Conservation (phyloP, 805 yeast species). For the Monosporozyma unispora region DNA sequence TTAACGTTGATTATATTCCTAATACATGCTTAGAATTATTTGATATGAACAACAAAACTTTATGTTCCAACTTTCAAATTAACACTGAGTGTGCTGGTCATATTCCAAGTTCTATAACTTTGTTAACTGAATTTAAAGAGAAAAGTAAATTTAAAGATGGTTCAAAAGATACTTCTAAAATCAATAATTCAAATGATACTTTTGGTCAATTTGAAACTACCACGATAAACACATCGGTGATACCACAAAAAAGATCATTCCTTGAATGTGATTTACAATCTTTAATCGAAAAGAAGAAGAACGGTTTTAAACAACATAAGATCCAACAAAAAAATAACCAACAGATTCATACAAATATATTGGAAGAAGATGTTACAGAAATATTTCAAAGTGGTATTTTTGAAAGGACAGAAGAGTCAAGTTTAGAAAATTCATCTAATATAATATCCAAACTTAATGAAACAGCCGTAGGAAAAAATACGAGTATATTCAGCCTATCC, state of each 20-base stretch:
- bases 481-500: no score
- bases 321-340: not conserved
- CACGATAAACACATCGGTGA: constrained; percentile 10
- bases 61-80: not conserved
- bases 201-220: not conserved
- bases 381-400: not conserved
- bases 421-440: not conserved
- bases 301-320: not conserved
- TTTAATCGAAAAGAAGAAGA: constrained; percentile 7
- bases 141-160: not conserved
- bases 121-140: no score
- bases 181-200: not conserved
- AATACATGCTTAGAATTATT: not conserved
- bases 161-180: not conserved
- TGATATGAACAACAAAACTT: not conserved
- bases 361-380: not conserved
- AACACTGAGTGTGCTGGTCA: no score
- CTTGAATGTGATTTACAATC: constrained; percentile 17
- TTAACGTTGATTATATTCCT: not conserved
- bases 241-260: constrained; percentile 18
- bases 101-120: no score
- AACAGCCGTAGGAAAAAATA: no score
- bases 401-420: not conserved
- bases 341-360: not conserved
- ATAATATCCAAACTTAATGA: no score